phyloP scores from a whole-genome alignment of 768 basidiomycete genomes.

The Terana coerulea region DNA sequence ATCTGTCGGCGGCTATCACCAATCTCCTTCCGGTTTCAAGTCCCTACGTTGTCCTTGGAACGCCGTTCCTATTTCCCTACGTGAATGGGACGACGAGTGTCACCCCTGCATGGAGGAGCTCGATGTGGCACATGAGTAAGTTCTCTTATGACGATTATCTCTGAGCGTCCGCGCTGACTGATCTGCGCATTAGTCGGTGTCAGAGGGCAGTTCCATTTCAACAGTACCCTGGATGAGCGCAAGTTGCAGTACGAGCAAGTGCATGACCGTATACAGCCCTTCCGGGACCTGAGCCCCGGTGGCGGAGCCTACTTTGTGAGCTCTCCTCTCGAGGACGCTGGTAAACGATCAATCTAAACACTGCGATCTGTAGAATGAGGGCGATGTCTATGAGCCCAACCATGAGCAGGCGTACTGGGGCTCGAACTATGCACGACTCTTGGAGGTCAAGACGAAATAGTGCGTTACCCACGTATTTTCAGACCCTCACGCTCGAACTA shows the following conservation, averaged over 20 bases:
- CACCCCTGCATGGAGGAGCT: constrained; percentile 26
- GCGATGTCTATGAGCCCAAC: constrained; percentile 31
- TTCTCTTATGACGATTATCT: constrained; percentile 2
- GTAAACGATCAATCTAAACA: background rate
- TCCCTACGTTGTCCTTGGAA: constrained; percentile 23
- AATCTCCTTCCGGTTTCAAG: constrained; percentile 20
- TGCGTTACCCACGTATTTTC: constrained; percentile 20
- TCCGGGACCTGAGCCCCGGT: constrained; percentile 23
- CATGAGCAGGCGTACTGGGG: constrained; percentile 33
- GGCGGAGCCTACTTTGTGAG: constrained; percentile 32
- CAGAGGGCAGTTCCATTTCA: constrained; percentile 12
- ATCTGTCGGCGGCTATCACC: constrained; percentile 17
- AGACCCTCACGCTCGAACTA: background rate
- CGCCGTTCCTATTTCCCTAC: constrained; percentile 19
- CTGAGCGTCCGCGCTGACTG: background rate
- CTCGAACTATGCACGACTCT: constrained; percentile 27
- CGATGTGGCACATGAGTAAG: constrained; percentile 25
- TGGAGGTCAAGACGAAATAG: constrained; percentile 32
- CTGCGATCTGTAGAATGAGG: constrained; percentile 27
- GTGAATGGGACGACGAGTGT: constrained; percentile 21
- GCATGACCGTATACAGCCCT: constrained; percentile 14
- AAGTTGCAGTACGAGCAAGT: constrained; percentile 12
- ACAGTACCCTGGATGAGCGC: constrained; percentile 17
- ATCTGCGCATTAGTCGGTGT: constrained; percentile 6
- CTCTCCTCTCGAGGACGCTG: background rate